Evolutionary conservation across 2,329 filamentous ascomycete species (phyloP).

Genomic region (Aspergillus versicolor): DNA sequence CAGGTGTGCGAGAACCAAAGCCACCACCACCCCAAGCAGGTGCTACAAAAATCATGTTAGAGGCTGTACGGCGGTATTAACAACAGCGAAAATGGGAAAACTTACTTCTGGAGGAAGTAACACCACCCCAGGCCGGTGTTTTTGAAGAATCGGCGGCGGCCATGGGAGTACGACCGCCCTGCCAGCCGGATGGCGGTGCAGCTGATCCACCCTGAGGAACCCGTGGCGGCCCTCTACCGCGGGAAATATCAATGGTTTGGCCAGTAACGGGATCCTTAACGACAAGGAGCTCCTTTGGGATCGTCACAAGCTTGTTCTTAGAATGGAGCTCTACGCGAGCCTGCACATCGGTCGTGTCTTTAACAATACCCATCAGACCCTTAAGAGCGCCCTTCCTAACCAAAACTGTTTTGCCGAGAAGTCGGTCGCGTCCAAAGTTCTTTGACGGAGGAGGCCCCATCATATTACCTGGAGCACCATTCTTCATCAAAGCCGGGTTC

Average conservation of each 20-base stretch:
- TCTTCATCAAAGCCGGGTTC: constrained; percentile 84
- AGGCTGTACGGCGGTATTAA: background rate
- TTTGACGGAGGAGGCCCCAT: constrained; percentile 66
- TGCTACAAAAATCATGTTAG: constrained; percentile 29
- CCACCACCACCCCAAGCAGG: constrained; percentile 42
- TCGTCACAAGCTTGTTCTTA: constrained; percentile 85
- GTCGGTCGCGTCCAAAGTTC: constrained; percentile 71
- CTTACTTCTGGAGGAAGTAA: constrained; percentile 61
- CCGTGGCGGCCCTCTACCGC: constrained; percentile 44
- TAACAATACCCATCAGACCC: constrained; percentile 89
- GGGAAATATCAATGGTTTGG: constrained; percentile 70
- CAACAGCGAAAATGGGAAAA: constrained; percentile 20
- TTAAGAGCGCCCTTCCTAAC: constrained; percentile 88
- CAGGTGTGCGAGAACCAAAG: constrained; percentile 48
- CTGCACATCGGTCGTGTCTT: constrained; percentile 82
- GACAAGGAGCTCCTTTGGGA: constrained; percentile 76
- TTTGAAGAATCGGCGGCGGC: constrained; percentile 60
- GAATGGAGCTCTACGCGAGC: constrained; percentile 92
- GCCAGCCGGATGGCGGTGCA: constrained; percentile 56
- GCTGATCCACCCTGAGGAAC: constrained; percentile 49
- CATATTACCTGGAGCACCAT: constrained; percentile 50
- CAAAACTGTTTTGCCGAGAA: constrained; percentile 88
- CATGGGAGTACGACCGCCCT: constrained; percentile 68
- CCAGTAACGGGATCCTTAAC: constrained; percentile 82
- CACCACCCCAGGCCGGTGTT: constrained; percentile 72